phyloP scores from a whole-genome alignment of 352 stramenopile species.

The Globisporangium abappressorium region DNA sequence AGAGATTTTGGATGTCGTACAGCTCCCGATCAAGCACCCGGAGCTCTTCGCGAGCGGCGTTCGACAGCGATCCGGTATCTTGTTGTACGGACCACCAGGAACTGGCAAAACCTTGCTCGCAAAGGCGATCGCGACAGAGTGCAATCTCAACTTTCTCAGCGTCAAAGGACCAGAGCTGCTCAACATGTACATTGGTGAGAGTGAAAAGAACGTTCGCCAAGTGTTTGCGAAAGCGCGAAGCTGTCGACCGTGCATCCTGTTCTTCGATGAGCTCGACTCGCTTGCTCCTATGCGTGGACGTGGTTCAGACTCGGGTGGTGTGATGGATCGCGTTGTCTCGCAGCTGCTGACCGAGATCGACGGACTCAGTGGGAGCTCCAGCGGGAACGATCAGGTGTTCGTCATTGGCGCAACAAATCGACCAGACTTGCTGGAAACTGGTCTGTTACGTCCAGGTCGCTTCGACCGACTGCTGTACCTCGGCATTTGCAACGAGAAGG shows the following conservation, averaged over 20 bases:
- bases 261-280: slow-evolving; percentile 94
- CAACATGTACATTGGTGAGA: slow-evolving; percentile 98
- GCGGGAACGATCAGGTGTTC: slow-evolving; percentile 86
- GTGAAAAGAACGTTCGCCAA: slow-evolving; percentile 94
- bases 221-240: slow-evolving; percentile 90
- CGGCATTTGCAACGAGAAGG: slow-evolving; percentile 74
- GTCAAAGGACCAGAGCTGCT: slow-evolving; percentile 96
- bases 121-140: slow-evolving; percentile 95
- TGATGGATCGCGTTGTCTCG: slow-evolving; percentile 97
- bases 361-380: slow-evolving; percentile 51
- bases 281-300: slow-evolving; percentile 86
- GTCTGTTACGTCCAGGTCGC: slow-evolving; percentile 91
- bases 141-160: slow-evolving; percentile 94
- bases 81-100: slow-evolving; percentile 82
- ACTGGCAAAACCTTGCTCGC: slow-evolving; percentile 95
- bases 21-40: slow-evolving; percentile 80
- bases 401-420: slow-evolving; percentile 97
- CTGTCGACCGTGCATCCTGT: slow-evolving; percentile 86
- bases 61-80: slow-evolving; percentile 75
- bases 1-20: slow-evolving; percentile 91
- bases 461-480: slow-evolving; percentile 84
- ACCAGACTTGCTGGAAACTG: slow-evolving; percentile 94
- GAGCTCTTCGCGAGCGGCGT: slow-evolving; percentile 80
- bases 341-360: slow-evolving; percentile 96
- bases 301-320: slow-evolving; percentile 84